Percentiles rank a stretch among this genome's conserved stretches.
Conservation (phyloP, 2,329 filamentous ascomycete species). For the Aspergillus fumigatus region DNA sequence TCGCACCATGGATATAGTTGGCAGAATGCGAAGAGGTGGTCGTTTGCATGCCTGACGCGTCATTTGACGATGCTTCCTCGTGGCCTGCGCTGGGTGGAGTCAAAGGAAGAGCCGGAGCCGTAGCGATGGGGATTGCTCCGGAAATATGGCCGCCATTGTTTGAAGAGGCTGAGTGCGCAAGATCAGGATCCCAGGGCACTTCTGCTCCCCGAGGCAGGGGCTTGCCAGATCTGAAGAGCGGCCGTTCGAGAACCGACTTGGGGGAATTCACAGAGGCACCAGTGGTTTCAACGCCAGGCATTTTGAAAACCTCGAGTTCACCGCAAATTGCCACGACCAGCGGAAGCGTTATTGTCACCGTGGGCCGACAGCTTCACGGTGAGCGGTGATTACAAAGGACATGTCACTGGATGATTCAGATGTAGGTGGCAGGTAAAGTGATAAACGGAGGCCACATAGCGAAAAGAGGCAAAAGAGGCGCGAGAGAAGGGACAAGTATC, state of each 20-base stretch:
- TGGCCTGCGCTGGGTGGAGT: slow-evolving; percentile 33
- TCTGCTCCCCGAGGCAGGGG: slow-evolving; percentile 34
- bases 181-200: slow-evolving; percentile 17
- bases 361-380: background rate
- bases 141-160: slow-evolving; percentile 20
- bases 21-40: slow-evolving; percentile 22
- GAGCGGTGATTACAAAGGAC: slow-evolving; percentile 1
- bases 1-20: slow-evolving; percentile 22
- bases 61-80: slow-evolving; percentile 16
- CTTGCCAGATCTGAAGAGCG: slow-evolving; percentile 37
- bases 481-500: background rate
- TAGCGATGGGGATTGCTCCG: slow-evolving; percentile 16
- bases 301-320: slow-evolving; percentile 14
- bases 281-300: slow-evolving; percentile 29
- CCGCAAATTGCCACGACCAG: background rate
- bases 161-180: slow-evolving; percentile 21
- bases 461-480: background rate
- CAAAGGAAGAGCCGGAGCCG: slow-evolving; percentile 31
- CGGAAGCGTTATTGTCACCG: background rate
- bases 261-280: slow-evolving; percentile 23
- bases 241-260: slow-evolving; percentile 15
- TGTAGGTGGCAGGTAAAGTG: background rate
- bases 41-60: slow-evolving; percentile 19
- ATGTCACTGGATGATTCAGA: background rate
- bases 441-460: background rate